These are phyloP conservation scores for Aspergillus tanneri DNA, from an alignment of 2,329 filamentous ascomycete species.

Conservation along the genomic window DNA sequence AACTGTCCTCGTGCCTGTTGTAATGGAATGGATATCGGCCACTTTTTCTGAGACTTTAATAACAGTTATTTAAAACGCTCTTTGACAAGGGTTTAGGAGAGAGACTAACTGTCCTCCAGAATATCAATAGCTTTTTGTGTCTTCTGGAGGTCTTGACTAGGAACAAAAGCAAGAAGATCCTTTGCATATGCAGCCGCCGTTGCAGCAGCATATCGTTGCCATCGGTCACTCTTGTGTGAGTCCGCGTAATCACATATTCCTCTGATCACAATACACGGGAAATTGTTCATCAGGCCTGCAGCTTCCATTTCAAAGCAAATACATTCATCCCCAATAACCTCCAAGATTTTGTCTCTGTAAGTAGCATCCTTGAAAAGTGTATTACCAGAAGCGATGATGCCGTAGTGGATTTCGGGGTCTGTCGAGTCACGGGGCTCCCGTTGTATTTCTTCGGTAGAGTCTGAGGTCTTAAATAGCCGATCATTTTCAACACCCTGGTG, in stretches of 20 bases:
- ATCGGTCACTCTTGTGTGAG: neutral
- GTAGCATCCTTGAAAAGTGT: constrained; percentile 18
- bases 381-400: constrained; percentile 29
- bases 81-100: too few relatives aligned
- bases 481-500: constrained; percentile 19
- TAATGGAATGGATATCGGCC: too few relatives aligned
- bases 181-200: too few relatives aligned
- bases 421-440: constrained; percentile 7
- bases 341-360: constrained; percentile 10
- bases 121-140: too few relatives aligned
- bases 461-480: constrained; percentile 15
- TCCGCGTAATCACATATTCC: constrained; percentile 1
- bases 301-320: constrained; percentile 6
- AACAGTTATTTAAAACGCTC: too few relatives aligned
- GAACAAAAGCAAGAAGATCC: neutral
- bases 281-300: neutral
- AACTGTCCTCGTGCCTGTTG: too few relatives aligned
- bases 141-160: too few relatives aligned
- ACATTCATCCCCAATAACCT: constrained; percentile 8
- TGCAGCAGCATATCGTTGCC: too few relatives aligned
- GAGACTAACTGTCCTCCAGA: too few relatives aligned
- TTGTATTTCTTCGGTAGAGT: constrained; percentile 3
- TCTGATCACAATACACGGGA: constrained; percentile 2
- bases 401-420: constrained; percentile 26
- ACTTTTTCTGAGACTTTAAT: too few relatives aligned